These are phyloP conservation scores for Beauveria rudraprayagi DNA, from an alignment of 2,329 filamentous ascomycete genomes.

Conservation along the genomic window DNA sequence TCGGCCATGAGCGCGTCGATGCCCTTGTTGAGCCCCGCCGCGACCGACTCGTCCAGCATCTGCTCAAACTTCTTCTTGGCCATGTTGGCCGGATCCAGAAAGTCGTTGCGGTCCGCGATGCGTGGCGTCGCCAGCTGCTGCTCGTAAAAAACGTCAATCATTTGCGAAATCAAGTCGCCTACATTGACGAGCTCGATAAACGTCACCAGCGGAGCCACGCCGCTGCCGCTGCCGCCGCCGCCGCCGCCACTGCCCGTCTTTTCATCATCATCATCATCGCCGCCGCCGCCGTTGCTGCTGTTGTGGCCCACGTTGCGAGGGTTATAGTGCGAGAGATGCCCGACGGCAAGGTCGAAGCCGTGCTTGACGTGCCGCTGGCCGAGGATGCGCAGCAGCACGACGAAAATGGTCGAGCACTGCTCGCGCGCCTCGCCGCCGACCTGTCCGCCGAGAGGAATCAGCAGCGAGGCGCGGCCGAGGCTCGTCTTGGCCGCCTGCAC, in stretches of 20 bases:
- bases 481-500: conserved; percentile 84
- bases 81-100: conserved; percentile 81
- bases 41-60: conserved; percentile 95
- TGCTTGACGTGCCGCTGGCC: conserved; percentile 80
- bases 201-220: conserved; percentile 80
- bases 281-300: conserved; percentile 24
- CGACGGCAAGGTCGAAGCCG: conserved; percentile 90
- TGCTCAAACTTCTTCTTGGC: conserved; percentile 99
- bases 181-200: conserved; percentile 98
- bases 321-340: conserved; percentile 84
- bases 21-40: conserved; percentile 90
- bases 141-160: conserved; percentile 98
- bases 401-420: conserved; percentile 85
- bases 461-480: conserved; percentile 75
- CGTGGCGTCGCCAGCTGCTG: conserved; percentile 80
- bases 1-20: conserved; percentile 98
- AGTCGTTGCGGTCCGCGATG: conserved; percentile 87
- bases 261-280: background rate
- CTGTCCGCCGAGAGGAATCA: conserved; percentile 72
- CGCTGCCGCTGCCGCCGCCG: conserved; percentile 23
- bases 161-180: conserved; percentile 93
- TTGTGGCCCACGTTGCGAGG: conserved; percentile 72
- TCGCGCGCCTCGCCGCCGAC: conserved; percentile 75
- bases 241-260: conserved; percentile 40
- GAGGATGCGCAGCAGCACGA: conserved; percentile 72